Evolutionary conservation across 75 land plant genomes (phyloP), one percentile per base, ranked within the genome.

Genomic region (Cupressus sempervirens): DNA sequence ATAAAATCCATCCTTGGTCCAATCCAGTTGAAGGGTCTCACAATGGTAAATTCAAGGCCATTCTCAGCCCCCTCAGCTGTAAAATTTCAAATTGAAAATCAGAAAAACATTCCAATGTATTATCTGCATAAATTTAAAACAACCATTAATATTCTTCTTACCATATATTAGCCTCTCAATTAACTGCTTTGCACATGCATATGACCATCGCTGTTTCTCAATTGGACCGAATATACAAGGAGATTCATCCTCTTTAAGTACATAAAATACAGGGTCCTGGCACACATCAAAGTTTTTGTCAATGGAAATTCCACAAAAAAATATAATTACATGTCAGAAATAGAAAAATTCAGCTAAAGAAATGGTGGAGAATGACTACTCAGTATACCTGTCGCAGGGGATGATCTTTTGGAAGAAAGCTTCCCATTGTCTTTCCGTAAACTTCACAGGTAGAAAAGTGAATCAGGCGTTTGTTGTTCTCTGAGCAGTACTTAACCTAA

Each of bases 1-100:
- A 97, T 97, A 88, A 97, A 97, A 87, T 97, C 99, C 99, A 97
- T 97, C 85, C 99, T 89, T 5, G 99, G 99, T 36, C 99, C 99
- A 91, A 97, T 97, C 99, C 98, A 95, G 88, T 97, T 97, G 83
- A 97, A 97, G 26, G 99, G 99, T 72, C 99, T 93, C 83, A 97
- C 99, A 89, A 97, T 97, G 12, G 98, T 96, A 83, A 97, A 97
- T 84, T 97, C 96, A 41, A 95, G 93, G 13, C 90, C 96, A 86
- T 97, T 96, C 87, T 97, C 98, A 15, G 95, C 98, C 14, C 96
- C 95, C 92, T 96, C 98, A 85, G 93, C 98, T 96, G 88, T 34
- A 87, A 67, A 32, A 20, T 52, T 16, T 26, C 23, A 29, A 72
- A 73, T 30, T 72, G 30, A n/a, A n/a, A 2, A 29, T 68, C n/a